Conservation (phyloP, 164 flowering plant species). For the Macadamia integrifolia region DNA sequence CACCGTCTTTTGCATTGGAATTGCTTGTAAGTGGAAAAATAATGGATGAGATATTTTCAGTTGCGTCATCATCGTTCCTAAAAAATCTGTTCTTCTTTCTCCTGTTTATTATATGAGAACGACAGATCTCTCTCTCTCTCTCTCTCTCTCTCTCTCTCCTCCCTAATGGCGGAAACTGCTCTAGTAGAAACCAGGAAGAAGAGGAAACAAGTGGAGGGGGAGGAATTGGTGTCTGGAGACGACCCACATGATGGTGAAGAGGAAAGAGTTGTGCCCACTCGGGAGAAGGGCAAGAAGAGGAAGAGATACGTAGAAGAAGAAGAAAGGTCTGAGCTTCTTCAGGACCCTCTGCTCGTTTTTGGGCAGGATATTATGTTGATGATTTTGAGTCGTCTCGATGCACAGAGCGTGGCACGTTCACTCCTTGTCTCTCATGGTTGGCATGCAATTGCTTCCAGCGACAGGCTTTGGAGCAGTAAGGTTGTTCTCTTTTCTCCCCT, state of each 20-base stretch:
- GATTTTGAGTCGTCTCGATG: conserved; percentile 53
- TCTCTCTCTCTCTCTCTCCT: too few species aligned
- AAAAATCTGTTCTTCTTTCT: too few species aligned
- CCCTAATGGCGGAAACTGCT: too few species aligned
- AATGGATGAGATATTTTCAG: too few species aligned
- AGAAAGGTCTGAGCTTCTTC: conserved; percentile 5
- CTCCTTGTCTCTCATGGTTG: conserved; percentile 66
- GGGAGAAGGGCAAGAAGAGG: conserved; percentile 4
- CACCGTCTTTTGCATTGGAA: too few species aligned
- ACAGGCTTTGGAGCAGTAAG: conserved; percentile 54
- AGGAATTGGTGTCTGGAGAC: not conserved
- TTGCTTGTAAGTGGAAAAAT: too few species aligned
- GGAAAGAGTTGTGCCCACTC: not conserved
- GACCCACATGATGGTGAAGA: not conserved
- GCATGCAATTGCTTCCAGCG: conserved; percentile 58
- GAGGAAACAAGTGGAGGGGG: not conserved
- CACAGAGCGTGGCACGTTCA: conserved; percentile 71
- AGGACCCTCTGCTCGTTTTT: conserved; percentile 53
- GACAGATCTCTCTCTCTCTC: too few species aligned
- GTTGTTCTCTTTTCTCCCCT: conserved; percentile 17
- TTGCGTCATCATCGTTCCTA: too few species aligned
- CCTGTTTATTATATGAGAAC: too few species aligned
- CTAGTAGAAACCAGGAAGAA: not conserved
- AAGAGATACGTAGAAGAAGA: not conserved
- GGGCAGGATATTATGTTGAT: conserved; percentile 56